Conservation (phyloP, 116 monocot genomes). For the Phalaenopsis hybrid region DNA sequence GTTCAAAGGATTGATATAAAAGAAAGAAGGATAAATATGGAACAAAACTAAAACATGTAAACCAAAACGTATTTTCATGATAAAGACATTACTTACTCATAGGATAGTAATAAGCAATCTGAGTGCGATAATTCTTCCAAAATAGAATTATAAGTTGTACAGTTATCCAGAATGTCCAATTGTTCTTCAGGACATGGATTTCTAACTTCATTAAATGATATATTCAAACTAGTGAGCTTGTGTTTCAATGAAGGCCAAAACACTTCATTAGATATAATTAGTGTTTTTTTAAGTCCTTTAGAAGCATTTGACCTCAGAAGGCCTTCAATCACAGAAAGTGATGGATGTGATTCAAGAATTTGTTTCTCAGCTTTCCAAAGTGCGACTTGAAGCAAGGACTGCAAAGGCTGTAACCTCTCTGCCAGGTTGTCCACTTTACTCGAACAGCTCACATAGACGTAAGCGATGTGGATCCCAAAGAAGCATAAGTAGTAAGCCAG, state of each 20-base stretch:
- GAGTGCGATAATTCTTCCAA: slow-evolving; percentile 33
- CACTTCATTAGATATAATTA: slow-evolving; percentile 50
- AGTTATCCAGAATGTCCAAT: slow-evolving; percentile 8
- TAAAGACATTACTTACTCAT: slow-evolving; percentile 47
- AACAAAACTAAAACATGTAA: background rate
- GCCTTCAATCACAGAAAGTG: slow-evolving; percentile 44
- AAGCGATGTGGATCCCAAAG: slow-evolving; percentile 65
- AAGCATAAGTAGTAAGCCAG: slow-evolving; percentile 58
- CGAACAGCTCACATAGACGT: slow-evolving; percentile 45
- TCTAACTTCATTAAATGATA: slow-evolving; percentile 30
- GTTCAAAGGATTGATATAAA: background rate
- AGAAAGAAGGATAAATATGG: background rate
- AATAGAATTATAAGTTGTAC: slow-evolving; percentile 18
- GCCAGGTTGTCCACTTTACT: slow-evolving; percentile 20
- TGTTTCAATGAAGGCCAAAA: slow-evolving; percentile 58
- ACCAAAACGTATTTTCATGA: background rate
- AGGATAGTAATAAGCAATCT: slow-evolving; percentile 51
- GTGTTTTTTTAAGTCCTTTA: slow-evolving; percentile 25
- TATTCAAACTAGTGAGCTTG: slow-evolving; percentile 46
- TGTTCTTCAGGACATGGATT: slow-evolving; percentile 4
- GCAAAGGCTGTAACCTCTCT: slow-evolving; percentile 30
- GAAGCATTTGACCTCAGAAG: slow-evolving; percentile 35
- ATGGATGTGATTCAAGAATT: slow-evolving; percentile 53
- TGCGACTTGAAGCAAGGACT: slow-evolving; percentile 47
- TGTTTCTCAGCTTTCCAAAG: slow-evolving; percentile 36